These are phyloP conservation scores for Begonia peltatifolia DNA, from an alignment of 306 rosid species.

Conservation along the genomic window DNA sequence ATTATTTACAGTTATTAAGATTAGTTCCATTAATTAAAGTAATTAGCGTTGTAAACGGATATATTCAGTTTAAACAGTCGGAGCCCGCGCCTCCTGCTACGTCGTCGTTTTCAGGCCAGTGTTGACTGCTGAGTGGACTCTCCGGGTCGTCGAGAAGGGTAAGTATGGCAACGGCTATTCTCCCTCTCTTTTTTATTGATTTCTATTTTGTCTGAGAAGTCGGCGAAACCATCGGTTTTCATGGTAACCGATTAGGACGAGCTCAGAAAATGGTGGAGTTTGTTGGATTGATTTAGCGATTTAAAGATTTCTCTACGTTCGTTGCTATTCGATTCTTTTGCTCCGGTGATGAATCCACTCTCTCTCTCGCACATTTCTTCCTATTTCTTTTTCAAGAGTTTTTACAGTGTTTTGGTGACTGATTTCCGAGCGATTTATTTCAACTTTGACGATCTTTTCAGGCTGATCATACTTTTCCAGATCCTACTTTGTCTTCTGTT, in stretches of 20 bases:
- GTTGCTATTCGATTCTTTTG: constrained; percentile 48
- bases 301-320: constrained; percentile 25
- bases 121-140: too few relatives aligned
- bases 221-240: constrained; percentile 20
- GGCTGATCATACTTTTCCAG: neutral
- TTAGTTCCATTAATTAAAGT: too few relatives aligned
- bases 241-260: constrained; percentile 1
- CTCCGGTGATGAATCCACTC: constrained; percentile 56
- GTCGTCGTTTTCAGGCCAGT: too few relatives aligned
- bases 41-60: too few relatives aligned
- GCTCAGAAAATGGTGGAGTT: constrained; percentile 16
- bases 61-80: too few relatives aligned
- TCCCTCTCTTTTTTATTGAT: neutral
- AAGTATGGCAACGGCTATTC: constrained; percentile 29
- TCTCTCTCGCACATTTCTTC: constrained; percentile 16
- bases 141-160: constrained; percentile 10
- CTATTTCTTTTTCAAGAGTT: constrained; percentile 24
- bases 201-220: constrained; percentile 12
- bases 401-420: neutral
- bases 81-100: too few relatives aligned
- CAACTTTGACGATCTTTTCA: neutral
- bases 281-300: constrained; percentile 18
- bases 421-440: too few relatives aligned
- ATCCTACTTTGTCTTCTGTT: neutral
- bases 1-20: too few relatives aligned